phyloP scores from a whole-genome alignment of 164 flowering plant species.

The Liquidambar formosana region DNA sequence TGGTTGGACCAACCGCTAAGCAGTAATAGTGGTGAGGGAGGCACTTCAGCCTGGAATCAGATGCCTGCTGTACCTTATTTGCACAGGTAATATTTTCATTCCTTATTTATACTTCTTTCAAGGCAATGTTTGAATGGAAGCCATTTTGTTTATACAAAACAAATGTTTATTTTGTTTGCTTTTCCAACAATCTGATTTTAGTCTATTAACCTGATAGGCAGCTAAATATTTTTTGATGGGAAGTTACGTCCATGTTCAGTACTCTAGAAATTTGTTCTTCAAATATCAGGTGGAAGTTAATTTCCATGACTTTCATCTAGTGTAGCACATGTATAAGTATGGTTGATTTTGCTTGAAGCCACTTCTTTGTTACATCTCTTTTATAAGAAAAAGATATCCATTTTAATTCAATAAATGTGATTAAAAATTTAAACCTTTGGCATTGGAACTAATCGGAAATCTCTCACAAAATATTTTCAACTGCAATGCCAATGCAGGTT shows the following conservation, averaged over 20 bases:
- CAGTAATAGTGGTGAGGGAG: constrained; percentile 37
- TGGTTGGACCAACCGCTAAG: constrained; percentile 53
- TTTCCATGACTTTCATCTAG: too few species aligned
- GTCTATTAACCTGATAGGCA: too few species aligned
- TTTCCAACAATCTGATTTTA: background rate
- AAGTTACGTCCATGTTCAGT: background rate
- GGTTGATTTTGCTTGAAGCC: too few species aligned
- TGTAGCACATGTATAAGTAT: too few species aligned
- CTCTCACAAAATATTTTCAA: constrained; percentile 4
- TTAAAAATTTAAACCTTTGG: background rate
- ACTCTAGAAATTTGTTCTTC: too few species aligned
- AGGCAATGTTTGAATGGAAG: background rate
- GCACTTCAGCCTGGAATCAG: constrained; percentile 49
- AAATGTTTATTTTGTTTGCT: background rate
- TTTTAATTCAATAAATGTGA: background rate
- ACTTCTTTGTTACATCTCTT: too few species aligned
- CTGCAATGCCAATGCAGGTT: constrained; percentile 37
- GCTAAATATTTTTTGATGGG: constrained; percentile 34
- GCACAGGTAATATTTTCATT: constrained; percentile 5
- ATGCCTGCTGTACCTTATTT: constrained; percentile 22
- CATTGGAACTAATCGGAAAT: background rate
- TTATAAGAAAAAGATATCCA: too few species aligned
- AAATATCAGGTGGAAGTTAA: too few species aligned
- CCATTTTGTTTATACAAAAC: background rate
- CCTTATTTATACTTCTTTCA: background rate